Conservation (phyloP, 73 alveolate species). For the Blepharisma japonicum region DNA sequence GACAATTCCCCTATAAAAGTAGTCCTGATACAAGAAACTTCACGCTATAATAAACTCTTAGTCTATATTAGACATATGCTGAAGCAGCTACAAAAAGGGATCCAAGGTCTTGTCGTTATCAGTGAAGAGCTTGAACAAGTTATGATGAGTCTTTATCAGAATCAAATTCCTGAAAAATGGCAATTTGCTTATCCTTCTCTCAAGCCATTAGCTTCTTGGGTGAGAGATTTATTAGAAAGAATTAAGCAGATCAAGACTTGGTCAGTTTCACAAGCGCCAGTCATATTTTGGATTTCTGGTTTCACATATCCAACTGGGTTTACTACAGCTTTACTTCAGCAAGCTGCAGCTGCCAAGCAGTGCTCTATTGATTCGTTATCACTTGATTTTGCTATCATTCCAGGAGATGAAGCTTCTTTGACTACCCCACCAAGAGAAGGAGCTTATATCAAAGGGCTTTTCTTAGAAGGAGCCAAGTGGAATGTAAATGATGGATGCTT, state of each 20-base stretch:
- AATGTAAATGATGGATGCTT: constrained; percentile 83
- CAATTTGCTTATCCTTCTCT: constrained; percentile 87
- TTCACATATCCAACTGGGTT: constrained; percentile 98
- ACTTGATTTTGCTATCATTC: constrained; percentile 62
- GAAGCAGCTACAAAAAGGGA: constrained; percentile 91
- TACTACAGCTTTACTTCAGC: constrained; percentile 97
- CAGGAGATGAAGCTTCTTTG: constrained; percentile 52
- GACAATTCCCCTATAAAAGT: constrained; percentile 96
- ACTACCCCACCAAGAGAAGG: constrained; percentile 79
- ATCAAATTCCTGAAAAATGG: constrained; percentile 95
- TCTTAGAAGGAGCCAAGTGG: constrained; percentile 99
- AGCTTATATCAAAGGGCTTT: constrained; percentile 78
- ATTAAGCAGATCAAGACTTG: constrained; percentile 92
- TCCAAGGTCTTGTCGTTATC: constrained; percentile 95
- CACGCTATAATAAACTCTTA: constrained; percentile 90
- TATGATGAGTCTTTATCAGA: constrained; percentile 84
- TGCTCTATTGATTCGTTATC: constrained; percentile 89
- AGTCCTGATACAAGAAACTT: constrained; percentile 96
- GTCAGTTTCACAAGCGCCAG: constrained; percentile 85
- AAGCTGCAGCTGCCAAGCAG: constrained; percentile 81
- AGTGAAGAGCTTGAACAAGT: constrained; percentile 96
- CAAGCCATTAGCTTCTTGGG: constrained; percentile 97
- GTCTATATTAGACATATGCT: constrained; percentile 72
- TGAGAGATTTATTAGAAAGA: constrained; percentile 93
- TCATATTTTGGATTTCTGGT: constrained; percentile 95